Conservation (phyloP, 1,284 basidiomycete species). For the Tilletia walkeri region DNA sequence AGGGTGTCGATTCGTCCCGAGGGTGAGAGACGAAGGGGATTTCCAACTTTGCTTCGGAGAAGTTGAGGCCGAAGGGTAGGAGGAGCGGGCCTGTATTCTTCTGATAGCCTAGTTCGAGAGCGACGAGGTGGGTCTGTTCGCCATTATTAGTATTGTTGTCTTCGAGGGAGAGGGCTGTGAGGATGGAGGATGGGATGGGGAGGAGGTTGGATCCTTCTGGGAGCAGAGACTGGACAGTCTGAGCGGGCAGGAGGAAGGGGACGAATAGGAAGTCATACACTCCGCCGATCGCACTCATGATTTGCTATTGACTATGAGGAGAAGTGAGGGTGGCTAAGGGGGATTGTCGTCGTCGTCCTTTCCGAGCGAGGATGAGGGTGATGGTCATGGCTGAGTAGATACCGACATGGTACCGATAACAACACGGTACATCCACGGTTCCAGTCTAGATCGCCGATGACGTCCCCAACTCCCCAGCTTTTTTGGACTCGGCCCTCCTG, state of each 20-base stretch:
- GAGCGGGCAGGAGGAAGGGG: slow-evolving; percentile 5
- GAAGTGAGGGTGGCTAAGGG: too few relatives aligned
- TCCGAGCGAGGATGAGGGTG: too few relatives aligned
- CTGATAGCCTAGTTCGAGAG: slow-evolving; percentile 19
- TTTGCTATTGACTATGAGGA: not conserved
- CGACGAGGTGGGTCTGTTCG: not conserved
- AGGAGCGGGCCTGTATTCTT: slow-evolving; percentile 13
- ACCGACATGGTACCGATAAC: too few relatives aligned
- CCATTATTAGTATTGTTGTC: not conserved
- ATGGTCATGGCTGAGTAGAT: too few relatives aligned
- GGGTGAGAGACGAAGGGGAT: slow-evolving; percentile 20
- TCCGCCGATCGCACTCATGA: slow-evolving; percentile 2
- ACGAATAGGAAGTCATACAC: slow-evolving; percentile 12
- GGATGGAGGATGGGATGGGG: slow-evolving; percentile 15
- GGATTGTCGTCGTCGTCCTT: too few relatives aligned
- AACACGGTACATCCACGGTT: too few relatives aligned
- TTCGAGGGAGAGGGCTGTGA: not conserved
- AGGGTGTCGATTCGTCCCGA: not conserved
- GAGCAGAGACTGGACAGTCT: not conserved
- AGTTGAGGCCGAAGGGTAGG: slow-evolving; percentile 18
- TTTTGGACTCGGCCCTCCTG: too few relatives aligned
- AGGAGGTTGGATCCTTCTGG: not conserved
- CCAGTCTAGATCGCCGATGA: too few relatives aligned
- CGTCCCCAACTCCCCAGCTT: too few relatives aligned
- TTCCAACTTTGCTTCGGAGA: slow-evolving; percentile 20